A percentile compares a stretch with the other conserved stretches of the same genome.
Evolutionary conservation across 1,139 yeast genomes (phyloP).

Genomic region (Spathaspora jeffriesii): DNA sequence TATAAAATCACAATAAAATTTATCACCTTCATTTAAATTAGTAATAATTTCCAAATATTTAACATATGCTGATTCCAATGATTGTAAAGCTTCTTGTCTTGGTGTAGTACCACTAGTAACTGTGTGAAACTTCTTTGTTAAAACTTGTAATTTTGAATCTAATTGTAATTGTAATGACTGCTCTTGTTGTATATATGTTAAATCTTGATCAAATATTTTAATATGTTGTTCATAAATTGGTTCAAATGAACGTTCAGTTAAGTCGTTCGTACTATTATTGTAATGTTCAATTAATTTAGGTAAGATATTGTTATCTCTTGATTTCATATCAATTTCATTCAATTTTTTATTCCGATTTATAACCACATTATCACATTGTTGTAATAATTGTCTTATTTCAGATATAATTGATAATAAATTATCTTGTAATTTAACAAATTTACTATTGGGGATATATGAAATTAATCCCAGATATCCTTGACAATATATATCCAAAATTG

Average conservation of each 20-base stretch:
- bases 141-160: slow-evolving; percentile 42
- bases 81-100: slow-evolving; percentile 52
- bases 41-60: slow-evolving; percentile 56
- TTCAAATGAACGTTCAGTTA: slow-evolving; percentile 32
- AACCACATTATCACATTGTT: slow-evolving; percentile 26
- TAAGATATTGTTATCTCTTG: slow-evolving; percentile 48
- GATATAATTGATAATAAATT: slow-evolving; percentile 33
- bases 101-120: slow-evolving; percentile 23
- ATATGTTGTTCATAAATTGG: slow-evolving; percentile 37
- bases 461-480: slow-evolving; percentile 43
- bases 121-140: slow-evolving; percentile 36
- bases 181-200: slow-evolving; percentile 36
- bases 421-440: slow-evolving; percentile 41
- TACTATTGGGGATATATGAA: slow-evolving; percentile 52
- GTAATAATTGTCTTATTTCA: slow-evolving; percentile 40
- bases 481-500: slow-evolving; percentile 43
- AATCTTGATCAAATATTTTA: slow-evolving; percentile 38
- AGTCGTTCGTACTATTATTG: slow-evolving; percentile 23
- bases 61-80: slow-evolving; percentile 53
- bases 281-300: slow-evolving; percentile 52
- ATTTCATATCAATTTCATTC: slow-evolving; percentile 43
- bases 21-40: slow-evolving; percentile 68
- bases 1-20: slow-evolving; percentile 67
- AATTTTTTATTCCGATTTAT: slow-evolving; percentile 39
- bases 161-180: slow-evolving; percentile 41